Base-by-base conservation (phyloP, 441 rosid genomes). In the Viola pubescens region DNA sequence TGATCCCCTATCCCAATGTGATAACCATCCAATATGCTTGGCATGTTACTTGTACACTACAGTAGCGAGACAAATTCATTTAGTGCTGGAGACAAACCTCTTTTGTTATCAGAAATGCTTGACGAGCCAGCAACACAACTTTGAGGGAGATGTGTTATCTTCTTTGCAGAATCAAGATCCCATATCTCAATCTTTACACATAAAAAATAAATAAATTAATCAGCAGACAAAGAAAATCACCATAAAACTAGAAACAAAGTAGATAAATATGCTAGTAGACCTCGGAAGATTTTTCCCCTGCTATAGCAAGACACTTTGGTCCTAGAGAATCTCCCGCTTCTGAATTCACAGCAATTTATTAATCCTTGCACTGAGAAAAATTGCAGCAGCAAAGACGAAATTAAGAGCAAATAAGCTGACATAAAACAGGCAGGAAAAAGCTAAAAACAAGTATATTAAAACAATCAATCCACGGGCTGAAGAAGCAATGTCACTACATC, bases 261-360 rank as follows among this genome's bases (percentile, higher is more conserved):
- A 0, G 9, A 16, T 37, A 56, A 62, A 59, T 50, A 44, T 43
- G 54, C 65, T 42, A 48, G 63, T 47, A 62, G 54, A 88, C 96
- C 95, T 87, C 86, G 49, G 77, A 74, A 68, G 86, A 61, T 49
- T 82, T 70, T 72, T 87, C 88, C 76, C 98, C 97, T 16, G 83
- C 94, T 63, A 87, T 50, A 65, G 95, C 95, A 63, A 89, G 75
- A 52, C 56, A 81, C 61, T 79, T 76, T 48, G 73, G 63, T 50
- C 82, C 83, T 58, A 69, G 71, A 13, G 63, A 67, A 68, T 65
- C 64, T 48, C 65, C 52, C 69, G 67, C 70, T 61, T 73, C 87
- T 83, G 75, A 50, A 52, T 72, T 62, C n/a, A 71, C 55, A 66
- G 56, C 56, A 49, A 51, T 48, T 34, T 38, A 48, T 64, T 51